These are phyloP conservation scores for Metschnikowia vanudenii DNA, from an alignment of 805 yeast species.

Conservation along the genomic window DNA sequence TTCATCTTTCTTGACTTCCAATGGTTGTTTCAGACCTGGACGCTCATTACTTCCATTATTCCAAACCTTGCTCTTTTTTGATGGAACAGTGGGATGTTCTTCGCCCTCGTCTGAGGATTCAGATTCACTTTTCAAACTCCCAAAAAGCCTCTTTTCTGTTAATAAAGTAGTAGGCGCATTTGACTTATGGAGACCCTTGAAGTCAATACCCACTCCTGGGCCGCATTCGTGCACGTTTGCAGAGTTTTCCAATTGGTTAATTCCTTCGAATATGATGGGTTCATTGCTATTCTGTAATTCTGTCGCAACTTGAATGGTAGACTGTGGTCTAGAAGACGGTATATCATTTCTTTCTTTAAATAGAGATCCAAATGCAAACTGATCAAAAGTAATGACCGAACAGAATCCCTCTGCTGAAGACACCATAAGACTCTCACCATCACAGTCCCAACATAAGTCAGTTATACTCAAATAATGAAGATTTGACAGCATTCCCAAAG, in stretches of 20 bases:
- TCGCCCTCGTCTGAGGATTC: neutral
- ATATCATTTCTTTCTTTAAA: conserved; percentile 11
- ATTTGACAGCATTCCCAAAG: conserved; percentile 73
- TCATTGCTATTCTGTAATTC: too few relatives aligned
- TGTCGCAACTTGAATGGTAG: neutral
- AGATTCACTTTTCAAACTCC: too few relatives aligned
- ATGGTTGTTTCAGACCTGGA: neutral
- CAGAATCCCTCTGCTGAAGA: conserved; percentile 95
- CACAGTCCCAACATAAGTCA: conserved; percentile 79
- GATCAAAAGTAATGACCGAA: conserved; percentile 58
- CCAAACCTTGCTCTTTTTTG: too few relatives aligned
- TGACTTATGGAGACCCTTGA: too few relatives aligned
- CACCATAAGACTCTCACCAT: conserved; percentile 67
- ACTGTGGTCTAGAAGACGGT: neutral
- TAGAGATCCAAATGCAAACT: conserved; percentile 55
- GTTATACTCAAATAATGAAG: conserved; percentile 88
- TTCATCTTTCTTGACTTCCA: neutral
- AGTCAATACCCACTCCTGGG: too few relatives aligned
- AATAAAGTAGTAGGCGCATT: too few relatives aligned
- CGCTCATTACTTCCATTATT: neutral
- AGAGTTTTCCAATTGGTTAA: neutral
- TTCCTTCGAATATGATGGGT: neutral
- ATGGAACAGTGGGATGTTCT: neutral
- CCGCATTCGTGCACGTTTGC: neutral
- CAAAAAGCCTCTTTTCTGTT: too few relatives aligned